Evolutionary conservation across 1,284 basidiomycete species (phyloP).

Genomic region (Phaffia rhodozyma): DNA sequence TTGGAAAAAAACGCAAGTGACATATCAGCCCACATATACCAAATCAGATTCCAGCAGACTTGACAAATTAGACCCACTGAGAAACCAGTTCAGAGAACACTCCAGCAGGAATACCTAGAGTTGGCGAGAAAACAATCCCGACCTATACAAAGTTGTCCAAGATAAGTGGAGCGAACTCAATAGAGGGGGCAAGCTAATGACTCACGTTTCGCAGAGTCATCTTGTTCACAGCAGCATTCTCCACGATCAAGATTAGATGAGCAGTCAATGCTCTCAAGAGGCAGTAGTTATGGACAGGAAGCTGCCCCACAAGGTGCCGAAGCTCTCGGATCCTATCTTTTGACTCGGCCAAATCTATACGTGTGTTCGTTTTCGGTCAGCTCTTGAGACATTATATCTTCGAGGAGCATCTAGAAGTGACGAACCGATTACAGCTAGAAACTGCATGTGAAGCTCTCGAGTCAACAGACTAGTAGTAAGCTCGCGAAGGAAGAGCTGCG

Average conservation of each 20-base stretch:
- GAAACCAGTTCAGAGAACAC: conserved; percentile 85
- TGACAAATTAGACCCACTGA: conserved; percentile 27
- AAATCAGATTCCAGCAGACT: neutral
- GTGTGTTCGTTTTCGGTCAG: conserved; percentile 5
- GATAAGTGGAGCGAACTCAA: neutral
- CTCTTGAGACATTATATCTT: conserved; percentile 12
- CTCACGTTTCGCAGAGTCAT: conserved; percentile 85
- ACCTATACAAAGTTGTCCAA: conserved; percentile 37
- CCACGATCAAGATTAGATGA: conserved; percentile 91
- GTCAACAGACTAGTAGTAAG: conserved; percentile 81
- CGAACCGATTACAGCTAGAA: conserved; percentile 81
- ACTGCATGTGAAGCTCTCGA: conserved; percentile 73
- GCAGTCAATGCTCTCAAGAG: conserved; percentile 83
- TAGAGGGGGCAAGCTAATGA: neutral
- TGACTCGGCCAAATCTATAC: conserved; percentile 68
- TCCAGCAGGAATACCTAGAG: conserved; percentile 84
- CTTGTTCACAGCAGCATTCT: conserved; percentile 82
- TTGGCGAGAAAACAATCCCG: conserved; percentile 94
- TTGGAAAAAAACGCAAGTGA: neutral
- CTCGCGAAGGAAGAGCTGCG: conserved; percentile 60
- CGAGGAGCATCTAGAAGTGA: conserved; percentile 21
- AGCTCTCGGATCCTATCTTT: conserved; percentile 80
- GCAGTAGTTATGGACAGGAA: conserved; percentile 88
- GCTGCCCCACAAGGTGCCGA: conserved; percentile 65
- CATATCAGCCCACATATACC: no score